Evolutionary conservation across 177 flowering plant species (phyloP).

Genomic region (Vitis hybrid): DNA sequence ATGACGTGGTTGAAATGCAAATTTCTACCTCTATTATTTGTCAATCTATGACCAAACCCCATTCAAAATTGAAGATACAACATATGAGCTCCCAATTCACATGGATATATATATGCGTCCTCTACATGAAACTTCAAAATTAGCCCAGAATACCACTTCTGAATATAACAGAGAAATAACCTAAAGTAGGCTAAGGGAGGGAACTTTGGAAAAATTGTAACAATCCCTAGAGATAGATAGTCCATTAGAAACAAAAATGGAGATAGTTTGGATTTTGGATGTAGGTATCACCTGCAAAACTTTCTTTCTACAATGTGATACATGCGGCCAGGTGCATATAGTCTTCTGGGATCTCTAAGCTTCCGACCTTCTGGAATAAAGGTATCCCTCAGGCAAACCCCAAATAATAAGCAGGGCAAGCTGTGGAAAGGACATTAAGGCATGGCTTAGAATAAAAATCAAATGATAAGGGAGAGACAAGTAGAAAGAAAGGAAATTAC

Average conservation of each 20-base stretch:
- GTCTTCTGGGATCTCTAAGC: constrained; percentile 87
- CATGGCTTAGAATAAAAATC: constrained; percentile 44
- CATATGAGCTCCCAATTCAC: too few relatives aligned
- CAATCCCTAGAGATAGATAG: background rate
- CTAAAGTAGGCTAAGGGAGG: too few relatives aligned
- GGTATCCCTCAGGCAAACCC: constrained; percentile 88
- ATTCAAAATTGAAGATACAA: too few relatives aligned
- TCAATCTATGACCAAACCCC: too few relatives aligned
- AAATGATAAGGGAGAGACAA: constrained; percentile 4
- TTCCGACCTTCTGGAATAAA: constrained; percentile 84
- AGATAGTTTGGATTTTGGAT: background rate
- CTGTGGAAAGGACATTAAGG: constrained; percentile 72
- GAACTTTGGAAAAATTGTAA: background rate
- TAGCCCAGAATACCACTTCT: too few relatives aligned
- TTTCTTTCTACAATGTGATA: constrained; percentile 94
- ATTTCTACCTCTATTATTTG: too few relatives aligned
- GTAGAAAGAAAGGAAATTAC: constrained; percentile 32
- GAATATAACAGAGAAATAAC: too few relatives aligned
- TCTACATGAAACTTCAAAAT: too few relatives aligned
- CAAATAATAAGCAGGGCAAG: constrained; percentile 86
- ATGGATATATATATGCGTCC: too few relatives aligned
- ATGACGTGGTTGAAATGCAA: too few relatives aligned
- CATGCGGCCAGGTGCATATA: constrained; percentile 92
- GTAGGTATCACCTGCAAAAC: constrained; percentile 72
- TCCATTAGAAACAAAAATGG: background rate